Base-by-base conservation (phyloP, 106 monocot species). In the Acorus calamus region DNA sequence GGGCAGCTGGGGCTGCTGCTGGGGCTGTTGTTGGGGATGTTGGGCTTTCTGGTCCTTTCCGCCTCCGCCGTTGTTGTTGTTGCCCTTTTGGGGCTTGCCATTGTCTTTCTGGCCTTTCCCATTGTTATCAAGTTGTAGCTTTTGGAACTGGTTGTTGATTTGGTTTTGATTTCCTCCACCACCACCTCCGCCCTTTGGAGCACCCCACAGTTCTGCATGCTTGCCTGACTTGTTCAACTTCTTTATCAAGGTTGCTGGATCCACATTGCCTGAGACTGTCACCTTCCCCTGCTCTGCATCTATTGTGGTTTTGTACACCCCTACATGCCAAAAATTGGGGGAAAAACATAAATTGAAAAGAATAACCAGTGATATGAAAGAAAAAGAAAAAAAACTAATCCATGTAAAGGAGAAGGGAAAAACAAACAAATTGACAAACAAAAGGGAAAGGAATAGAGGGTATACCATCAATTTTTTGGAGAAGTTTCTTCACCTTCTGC, bases 401-500 rank as follows among this genome's bases (percentile, higher is more conserved):
- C 44, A 58, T 44, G 2, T 11, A 14, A 44, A n/a, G 14, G 52
- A 43, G 8, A 57, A 49, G 43, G 5, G 53, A 60, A 52, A 46
- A 44, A 63, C 47, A 59, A 42, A 54, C 13, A 75, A 47, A 1
- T 4, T 28, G 5, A 56, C 9, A n/a, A 3, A 62, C 3, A 56
- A 48, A 69, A 56, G 44, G 3, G 12, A 55, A 52, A 44, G 8
- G 6, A 0, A 51, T 1, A 51, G 5, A 51, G 51, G 10, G 48
- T 0, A 42, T 66, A 86, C 86, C 86, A 58, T 86, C 86, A 61
- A 86, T 72, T 66, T 86, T 86, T 52, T 79, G 81, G 52, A 86
- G 79, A 42, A 86, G 62, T 57, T 86, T 86, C 74, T 79, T 86
- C 60, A 86, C 86, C 67, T 86, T 82, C 71, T 86, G 81, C 74